These are phyloP conservation scores for Jatropha multifida DNA, from an alignment of 441 rosid species.

Conservation along the genomic window DNA sequence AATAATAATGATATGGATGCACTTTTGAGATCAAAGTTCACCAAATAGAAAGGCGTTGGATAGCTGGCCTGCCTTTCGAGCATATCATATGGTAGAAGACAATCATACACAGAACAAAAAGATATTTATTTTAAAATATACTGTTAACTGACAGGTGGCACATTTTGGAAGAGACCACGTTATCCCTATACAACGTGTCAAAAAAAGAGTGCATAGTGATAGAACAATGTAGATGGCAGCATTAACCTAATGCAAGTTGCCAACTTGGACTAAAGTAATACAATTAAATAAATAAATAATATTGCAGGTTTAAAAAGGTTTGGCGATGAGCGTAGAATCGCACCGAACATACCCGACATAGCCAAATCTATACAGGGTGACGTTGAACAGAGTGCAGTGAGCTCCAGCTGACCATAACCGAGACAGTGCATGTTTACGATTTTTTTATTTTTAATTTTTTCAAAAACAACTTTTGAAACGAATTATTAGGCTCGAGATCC, in stretches of 20 bases:
- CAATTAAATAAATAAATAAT: not conserved
- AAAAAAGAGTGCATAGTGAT: not conserved
- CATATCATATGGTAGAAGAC: not conserved
- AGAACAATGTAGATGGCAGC: not conserved
- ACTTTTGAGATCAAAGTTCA: not conserved
- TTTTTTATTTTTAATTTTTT: not conserved
- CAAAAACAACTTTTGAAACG: not conserved
- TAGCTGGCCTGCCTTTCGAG: conserved; percentile 2
- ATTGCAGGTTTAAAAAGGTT: not conserved
- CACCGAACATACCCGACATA: conserved; percentile 2
- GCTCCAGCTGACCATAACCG: not conserved
- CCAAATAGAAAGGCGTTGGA: not conserved
- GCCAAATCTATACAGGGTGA: not conserved
- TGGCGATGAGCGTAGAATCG: conserved; percentile 7
- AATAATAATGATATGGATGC: not conserved
- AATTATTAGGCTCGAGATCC: not conserved
- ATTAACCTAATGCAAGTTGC: not conserved
- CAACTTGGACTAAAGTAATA: not conserved
- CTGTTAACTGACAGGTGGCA: conserved; percentile 4
- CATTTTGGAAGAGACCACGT: conserved; percentile 5
- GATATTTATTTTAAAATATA: not conserved
- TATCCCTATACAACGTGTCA: not conserved
- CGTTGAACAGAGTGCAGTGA: not conserved
- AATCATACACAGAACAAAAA: not conserved
- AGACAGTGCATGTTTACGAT: not conserved